These are phyloP conservation scores for Cytospora piceicola DNA, from an alignment of 2,329 filamentous ascomycete species.

Conservation along the genomic window DNA sequence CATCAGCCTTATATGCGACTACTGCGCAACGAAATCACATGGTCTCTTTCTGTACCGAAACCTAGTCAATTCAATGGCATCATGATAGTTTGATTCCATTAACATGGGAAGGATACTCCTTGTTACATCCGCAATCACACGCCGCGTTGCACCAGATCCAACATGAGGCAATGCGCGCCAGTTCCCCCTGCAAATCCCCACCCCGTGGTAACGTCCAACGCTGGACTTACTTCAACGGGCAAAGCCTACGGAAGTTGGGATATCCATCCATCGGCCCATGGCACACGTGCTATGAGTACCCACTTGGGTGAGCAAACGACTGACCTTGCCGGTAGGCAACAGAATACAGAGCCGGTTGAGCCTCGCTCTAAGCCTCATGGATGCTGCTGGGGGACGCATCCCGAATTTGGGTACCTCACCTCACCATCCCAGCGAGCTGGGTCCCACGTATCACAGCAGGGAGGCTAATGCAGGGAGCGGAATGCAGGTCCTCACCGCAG, in stretches of 20 bases:
- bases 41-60: too few species aligned
- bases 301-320: conserved; percentile 11
- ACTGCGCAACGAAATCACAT: not conserved
- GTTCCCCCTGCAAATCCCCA: conserved; percentile 3
- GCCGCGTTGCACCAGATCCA: conserved; percentile 8
- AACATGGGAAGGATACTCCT: conserved; percentile 5
- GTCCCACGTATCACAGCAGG: not conserved
- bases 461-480: conserved; percentile 5
- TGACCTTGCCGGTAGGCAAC: conserved; percentile 20
- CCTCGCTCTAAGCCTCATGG: conserved; percentile 23
- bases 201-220: conserved; percentile 5
- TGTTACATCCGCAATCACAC: not conserved
- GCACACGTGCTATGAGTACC: not conserved
- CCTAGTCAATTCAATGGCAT: too few species aligned
- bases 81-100: too few species aligned
- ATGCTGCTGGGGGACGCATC: conserved; percentile 14
- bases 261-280: not conserved
- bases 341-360: conserved; percentile 11
- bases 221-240: not conserved
- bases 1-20: not conserved
- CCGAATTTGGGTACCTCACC: conserved; percentile 19
- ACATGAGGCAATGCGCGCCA: conserved; percentile 13
- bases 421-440: conserved; percentile 8
- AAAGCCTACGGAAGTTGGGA: conserved; percentile 1
- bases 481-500: not conserved